These are phyloP conservation scores for Lentinula detonsa DNA, from an alignment of 768 basidiomycete species.

Conservation along the genomic window DNA sequence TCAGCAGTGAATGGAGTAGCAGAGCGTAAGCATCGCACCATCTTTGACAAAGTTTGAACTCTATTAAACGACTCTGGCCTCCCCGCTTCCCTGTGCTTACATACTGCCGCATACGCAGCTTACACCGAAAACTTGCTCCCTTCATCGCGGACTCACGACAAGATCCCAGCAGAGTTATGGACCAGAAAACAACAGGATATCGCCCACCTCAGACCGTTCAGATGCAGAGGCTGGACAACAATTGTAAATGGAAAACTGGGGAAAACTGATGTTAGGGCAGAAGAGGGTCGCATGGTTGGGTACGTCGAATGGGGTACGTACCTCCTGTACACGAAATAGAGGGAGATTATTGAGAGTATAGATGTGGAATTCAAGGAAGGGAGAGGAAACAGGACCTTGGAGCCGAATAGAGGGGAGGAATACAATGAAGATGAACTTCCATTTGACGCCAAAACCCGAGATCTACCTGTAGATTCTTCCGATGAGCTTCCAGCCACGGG, in stretches of 20 bases:
- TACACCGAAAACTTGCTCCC: not conserved
- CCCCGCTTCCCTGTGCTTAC: not conserved
- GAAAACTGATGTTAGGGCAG: too few relatives aligned
- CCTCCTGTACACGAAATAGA: not conserved
- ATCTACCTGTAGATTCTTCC: not conserved
- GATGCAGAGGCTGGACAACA: not conserved
- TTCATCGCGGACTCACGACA: not conserved
- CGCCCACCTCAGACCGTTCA: not conserved
- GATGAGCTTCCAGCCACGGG: too few relatives aligned
- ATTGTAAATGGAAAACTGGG: not conserved
- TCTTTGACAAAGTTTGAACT: not conserved
- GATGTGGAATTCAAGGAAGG: not conserved
- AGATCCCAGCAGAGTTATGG: not conserved
- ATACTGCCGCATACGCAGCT: not conserved
- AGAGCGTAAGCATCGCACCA: constrained; percentile 6
- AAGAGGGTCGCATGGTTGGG: not conserved
- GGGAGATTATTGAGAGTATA: not conserved
- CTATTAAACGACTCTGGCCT: not conserved
- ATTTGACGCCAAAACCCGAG: not conserved
- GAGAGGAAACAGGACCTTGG: not conserved
- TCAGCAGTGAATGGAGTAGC: constrained; percentile 21
- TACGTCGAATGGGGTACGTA: not conserved
- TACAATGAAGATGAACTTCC: not conserved
- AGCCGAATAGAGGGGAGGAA: not conserved
- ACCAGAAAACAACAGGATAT: not conserved